Conservation (phyloP, 352 stramenopile genomes). For the Pythium rishiriense region DNA sequence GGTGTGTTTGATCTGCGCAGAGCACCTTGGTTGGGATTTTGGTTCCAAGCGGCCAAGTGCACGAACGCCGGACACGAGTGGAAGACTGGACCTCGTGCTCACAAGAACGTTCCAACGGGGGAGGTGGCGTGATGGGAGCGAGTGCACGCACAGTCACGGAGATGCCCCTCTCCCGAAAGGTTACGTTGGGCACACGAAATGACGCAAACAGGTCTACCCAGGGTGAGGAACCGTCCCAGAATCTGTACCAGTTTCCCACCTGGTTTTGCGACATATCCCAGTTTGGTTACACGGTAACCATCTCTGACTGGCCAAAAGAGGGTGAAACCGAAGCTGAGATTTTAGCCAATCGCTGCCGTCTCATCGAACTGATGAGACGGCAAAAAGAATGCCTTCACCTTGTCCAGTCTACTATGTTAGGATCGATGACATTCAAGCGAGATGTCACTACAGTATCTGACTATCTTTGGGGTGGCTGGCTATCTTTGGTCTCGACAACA, state of each 20-base stretch:
- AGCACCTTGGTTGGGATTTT: slow-evolving; percentile 3
- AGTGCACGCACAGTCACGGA: neutral
- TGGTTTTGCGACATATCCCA: neutral
- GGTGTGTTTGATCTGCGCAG: neutral
- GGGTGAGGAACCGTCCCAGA: neutral
- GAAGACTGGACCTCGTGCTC: slow-evolving; percentile 2
- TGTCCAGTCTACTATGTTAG: neutral
- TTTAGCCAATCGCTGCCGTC: slow-evolving; percentile 1
- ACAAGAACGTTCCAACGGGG: slow-evolving; percentile 28
- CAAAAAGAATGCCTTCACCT: neutral
- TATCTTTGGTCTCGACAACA: slow-evolving; percentile 22
- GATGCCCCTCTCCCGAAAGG: slow-evolving; percentile 10
- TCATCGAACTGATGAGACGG: neutral
- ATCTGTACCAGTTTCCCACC: neutral
- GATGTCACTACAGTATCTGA: slow-evolving; percentile 21
- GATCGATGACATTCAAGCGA: slow-evolving; percentile 1
- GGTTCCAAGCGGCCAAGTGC: neutral
- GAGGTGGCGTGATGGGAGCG: neutral
- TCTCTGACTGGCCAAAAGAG: neutral
- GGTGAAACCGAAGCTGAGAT: neutral
- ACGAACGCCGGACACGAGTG: neutral
- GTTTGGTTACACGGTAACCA: neutral
- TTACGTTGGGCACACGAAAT: slow-evolving; percentile 28
- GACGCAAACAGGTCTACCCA: slow-evolving; percentile 18
- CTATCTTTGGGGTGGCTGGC: slow-evolving; percentile 18